These are phyloP conservation scores for Silene noctiflora DNA, from an alignment of 179 eudicot species.

Conservation along the genomic window DNA sequence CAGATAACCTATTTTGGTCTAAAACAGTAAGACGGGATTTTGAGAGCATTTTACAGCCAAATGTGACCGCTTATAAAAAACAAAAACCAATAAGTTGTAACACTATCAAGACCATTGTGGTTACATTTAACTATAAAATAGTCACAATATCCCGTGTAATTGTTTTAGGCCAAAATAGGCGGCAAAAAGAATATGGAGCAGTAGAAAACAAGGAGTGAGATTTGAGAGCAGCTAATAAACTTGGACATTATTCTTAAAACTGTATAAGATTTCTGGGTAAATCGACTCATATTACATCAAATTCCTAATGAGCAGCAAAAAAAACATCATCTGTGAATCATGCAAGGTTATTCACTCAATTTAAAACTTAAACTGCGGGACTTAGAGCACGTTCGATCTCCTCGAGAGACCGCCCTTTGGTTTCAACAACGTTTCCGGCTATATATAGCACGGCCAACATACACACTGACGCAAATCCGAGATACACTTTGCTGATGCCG, in stretches of 20 bases:
- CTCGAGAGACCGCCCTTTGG: conserved; percentile 90
- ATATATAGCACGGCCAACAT: conserved; percentile 68
- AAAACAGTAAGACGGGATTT: too few relatives aligned
- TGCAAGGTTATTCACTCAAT: conserved; percentile 11
- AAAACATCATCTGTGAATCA: background rate
- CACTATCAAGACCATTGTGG: too few relatives aligned
- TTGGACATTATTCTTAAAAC: background rate
- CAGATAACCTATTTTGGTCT: too few relatives aligned
- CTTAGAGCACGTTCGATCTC: conserved; percentile 80
- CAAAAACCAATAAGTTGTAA: too few relatives aligned
- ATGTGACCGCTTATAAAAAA: too few relatives aligned
- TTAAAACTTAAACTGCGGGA: conserved; percentile 43
- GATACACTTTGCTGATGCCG: conserved; percentile 84
- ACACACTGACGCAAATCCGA: conserved; percentile 79
- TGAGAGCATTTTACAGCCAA: too few relatives aligned
- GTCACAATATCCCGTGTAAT: too few relatives aligned
- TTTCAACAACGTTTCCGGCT: conserved; percentile 77
- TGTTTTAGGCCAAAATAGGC: too few relatives aligned
- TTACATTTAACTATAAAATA: too few relatives aligned
- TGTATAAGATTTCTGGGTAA: background rate
- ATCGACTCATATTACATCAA: conserved; percentile 9
- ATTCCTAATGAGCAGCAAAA: conserved; percentile 12
- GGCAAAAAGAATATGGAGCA: too few relatives aligned
- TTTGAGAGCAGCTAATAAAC: too few relatives aligned
- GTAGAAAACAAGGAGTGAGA: too few relatives aligned